Evolutionary conservation across 2,329 filamentous ascomycete species (phyloP), one percentile per base, ranked within the genome.

Genomic region (Nakataea oryzae): DNA sequence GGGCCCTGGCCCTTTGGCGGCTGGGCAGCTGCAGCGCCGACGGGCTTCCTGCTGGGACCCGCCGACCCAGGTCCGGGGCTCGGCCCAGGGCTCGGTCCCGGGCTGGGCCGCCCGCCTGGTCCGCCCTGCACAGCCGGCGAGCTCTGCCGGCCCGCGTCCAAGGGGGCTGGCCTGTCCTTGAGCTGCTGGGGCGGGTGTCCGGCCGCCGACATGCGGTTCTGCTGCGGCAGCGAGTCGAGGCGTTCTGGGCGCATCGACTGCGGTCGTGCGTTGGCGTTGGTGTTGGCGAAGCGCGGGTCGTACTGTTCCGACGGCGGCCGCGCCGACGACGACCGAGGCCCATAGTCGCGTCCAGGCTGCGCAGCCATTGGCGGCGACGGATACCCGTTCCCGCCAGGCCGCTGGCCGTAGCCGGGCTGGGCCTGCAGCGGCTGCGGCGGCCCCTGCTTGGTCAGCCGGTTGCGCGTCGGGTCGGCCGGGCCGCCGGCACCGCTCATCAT

Each of bases 1-100:
- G 95, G 93, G 13, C 93, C 95, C 71, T 92, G 90, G 59, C 81
- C 58, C 1, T 29, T 58, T 41, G 54, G 58, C 59, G 11, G 57
- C 27, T 50, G 17, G 54, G 14, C 41, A 60, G 59, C 55, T 13
- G 24, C 26, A 8, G 57, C 57, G 12, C 54, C 60, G 21, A 61
- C 54, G 17, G 60, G 60, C 54, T 61, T 61, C 30, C 50, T 61
- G 12, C 28, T 54, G 13, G 61, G 58, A 56, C 47, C 56, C 5
- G 28, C 56, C 21, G 62, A 24, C 14, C 34, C 63, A 27, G 63
- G 63, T 1, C 62, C 62, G 27, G 67, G 67, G 61, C 69, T 72
- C 9, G 69, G 68, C 13, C 69, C 67, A 7, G 71, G 70, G 62
- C 70, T 71, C 21, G 67, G 61, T 30, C 32, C 54, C 9, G 55